Evolutionary conservation across 352 stramenopile genomes (phyloP).

Genomic region (Phytophthora melonis): DNA sequence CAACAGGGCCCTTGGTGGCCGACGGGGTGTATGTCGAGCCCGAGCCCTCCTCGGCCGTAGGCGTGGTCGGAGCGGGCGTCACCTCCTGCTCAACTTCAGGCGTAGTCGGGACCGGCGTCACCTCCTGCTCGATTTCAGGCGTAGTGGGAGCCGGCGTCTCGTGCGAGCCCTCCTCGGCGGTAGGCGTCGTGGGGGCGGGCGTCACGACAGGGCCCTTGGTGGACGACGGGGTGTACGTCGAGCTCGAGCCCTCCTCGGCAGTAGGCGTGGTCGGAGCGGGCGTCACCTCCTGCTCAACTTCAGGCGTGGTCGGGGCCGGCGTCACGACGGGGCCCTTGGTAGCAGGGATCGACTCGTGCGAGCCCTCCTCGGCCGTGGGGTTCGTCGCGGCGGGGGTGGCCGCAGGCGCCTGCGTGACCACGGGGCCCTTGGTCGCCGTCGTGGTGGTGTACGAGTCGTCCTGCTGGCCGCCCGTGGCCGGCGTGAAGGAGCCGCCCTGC

Average conservation of each 20-base stretch:
- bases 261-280: not conserved
- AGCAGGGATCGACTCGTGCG: slow-evolving; percentile 1
- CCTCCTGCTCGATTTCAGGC: not conserved
- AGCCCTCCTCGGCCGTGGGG: not conserved
- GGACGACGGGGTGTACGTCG: no score
- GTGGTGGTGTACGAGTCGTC: slow-evolving; percentile 34
- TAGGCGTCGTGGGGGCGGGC: slow-evolving; percentile 9
- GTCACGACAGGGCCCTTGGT: not conserved
- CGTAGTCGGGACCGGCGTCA: slow-evolving; percentile 9
- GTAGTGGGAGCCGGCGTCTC: slow-evolving; percentile 10
- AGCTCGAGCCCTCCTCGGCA: not conserved
- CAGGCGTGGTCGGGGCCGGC: slow-evolving; percentile 4
- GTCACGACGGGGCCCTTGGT: not conserved
- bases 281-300: not conserved
- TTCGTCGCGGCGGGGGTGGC: slow-evolving; percentile 24
- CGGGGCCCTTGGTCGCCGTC: not conserved
- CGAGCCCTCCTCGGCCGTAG: slow-evolving; percentile 4
- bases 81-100: not conserved
- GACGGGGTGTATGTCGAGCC: not conserved
- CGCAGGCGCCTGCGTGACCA: slow-evolving; percentile 16
- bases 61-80: slow-evolving; percentile 10
- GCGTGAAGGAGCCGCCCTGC: slow-evolving; percentile 28
- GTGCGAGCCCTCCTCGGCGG: not conserved
- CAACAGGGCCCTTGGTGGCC: not conserved
- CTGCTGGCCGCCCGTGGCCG: slow-evolving; percentile 15